These are phyloP conservation scores for Cryoendolithus antarcticus DNA, from an alignment of 2,329 filamentous ascomycete genomes.

Conservation along the genomic window DNA sequence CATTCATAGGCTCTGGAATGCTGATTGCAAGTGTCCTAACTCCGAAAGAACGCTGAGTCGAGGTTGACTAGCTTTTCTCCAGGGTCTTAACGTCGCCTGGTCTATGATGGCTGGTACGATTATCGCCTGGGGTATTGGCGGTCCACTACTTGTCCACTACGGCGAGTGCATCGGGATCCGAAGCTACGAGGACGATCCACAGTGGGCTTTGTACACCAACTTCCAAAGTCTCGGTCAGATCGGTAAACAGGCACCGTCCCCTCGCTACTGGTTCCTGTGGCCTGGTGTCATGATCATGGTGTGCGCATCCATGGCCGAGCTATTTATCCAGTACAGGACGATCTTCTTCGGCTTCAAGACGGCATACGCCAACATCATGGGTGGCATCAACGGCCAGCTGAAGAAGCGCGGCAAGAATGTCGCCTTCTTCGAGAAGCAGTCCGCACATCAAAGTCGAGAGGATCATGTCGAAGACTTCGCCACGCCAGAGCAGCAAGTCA, in stretches of 20 bases:
- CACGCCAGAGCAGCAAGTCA: conserved; percentile 32
- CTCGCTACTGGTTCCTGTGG: conserved; percentile 38
- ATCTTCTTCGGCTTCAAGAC: conserved; percentile 20
- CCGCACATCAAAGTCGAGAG: conserved; percentile 17
- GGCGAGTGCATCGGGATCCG: conserved; percentile 32
- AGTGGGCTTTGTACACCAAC: too few relatives aligned
- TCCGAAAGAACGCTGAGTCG: too few relatives aligned
- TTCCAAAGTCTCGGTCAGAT: too few relatives aligned
- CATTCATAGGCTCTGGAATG: conserved; percentile 48
- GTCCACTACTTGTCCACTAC: conserved; percentile 41
- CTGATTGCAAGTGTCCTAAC: conserved; percentile 26
- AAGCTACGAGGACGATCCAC: too few relatives aligned
- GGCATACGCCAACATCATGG: too few relatives aligned
- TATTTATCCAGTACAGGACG: conserved; percentile 26
- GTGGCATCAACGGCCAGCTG: too few relatives aligned
- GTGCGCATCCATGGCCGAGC: conserved; percentile 29
- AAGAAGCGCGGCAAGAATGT: too few relatives aligned
- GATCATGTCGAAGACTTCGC: conserved; percentile 37
- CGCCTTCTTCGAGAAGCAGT: too few relatives aligned
- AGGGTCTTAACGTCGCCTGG: conserved; percentile 42
- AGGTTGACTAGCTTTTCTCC: too few relatives aligned
- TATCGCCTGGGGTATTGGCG: conserved; percentile 44
- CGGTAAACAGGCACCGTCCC: conserved; percentile 21
- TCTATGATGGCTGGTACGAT: conserved; percentile 45
- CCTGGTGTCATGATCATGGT: conserved; percentile 35